These are phyloP conservation scores for Pseudogymnoascus sp. DNA, from an alignment of 2,329 filamentous ascomycete species.

Conservation along the genomic window DNA sequence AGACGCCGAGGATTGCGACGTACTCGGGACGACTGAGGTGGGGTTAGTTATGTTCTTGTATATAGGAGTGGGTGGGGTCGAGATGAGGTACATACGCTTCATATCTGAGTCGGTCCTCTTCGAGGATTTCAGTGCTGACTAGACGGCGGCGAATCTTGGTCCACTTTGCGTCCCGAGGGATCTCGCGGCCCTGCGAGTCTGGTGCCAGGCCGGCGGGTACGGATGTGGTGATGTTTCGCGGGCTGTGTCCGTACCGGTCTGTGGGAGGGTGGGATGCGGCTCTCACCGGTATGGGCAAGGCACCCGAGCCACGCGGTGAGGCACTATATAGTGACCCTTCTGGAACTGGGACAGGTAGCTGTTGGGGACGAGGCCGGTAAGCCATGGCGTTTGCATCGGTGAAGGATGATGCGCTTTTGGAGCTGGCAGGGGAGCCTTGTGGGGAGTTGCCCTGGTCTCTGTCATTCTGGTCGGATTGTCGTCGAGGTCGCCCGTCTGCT, in stretches of 20 bases:
- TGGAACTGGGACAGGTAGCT: not conserved
- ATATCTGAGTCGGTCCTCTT: conserved; percentile 50
- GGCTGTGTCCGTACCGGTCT: conserved; percentile 5
- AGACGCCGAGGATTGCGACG: conserved; percentile 52
- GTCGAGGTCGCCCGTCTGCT: not conserved
- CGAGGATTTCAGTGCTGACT: conserved; percentile 53
- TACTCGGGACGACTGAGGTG: conserved; percentile 44
- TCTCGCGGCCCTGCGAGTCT: conserved; percentile 51
- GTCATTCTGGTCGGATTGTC: conserved; percentile 1
- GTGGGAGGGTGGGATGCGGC: not conserved
- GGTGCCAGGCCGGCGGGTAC: conserved; percentile 39
- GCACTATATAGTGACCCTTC: not conserved
- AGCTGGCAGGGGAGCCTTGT: not conserved
- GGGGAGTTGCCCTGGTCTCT: not conserved
- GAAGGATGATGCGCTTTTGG: not conserved
- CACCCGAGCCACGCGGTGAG: conserved; percentile 3
- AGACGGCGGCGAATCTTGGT: conserved; percentile 51
- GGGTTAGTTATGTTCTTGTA: not conserved
- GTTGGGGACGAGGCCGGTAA: not conserved
- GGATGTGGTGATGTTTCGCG: not conserved
- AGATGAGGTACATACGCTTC: conserved; percentile 39
- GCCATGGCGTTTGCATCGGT: not conserved
- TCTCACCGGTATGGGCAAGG: not conserved
- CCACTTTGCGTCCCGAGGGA: conserved; percentile 53
- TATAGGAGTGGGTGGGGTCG: not conserved